These are phyloP conservation scores for Rhodotorula mucilaginosa DNA, from an alignment of 1,284 basidiomycete genomes.

Conservation along the genomic window DNA sequence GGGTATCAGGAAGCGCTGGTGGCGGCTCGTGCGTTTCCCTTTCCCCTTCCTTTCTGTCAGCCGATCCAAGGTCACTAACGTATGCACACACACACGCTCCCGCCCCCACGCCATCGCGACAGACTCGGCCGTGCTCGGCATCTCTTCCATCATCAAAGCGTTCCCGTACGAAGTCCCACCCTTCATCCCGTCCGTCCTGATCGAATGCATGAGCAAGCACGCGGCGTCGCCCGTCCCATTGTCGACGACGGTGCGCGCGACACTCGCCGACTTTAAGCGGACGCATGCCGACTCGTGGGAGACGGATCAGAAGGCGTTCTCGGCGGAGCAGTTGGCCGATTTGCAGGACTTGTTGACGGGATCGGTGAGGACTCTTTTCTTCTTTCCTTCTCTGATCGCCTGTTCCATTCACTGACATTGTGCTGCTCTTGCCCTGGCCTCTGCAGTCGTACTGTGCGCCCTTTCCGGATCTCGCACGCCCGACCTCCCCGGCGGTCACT, in stretches of 20 bases:
- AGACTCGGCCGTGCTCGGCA: conserved; percentile 71
- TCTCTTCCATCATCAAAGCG: conserved; percentile 73
- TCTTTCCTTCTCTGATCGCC: neutral
- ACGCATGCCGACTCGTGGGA: conserved; percentile 56
- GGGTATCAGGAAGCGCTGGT: conserved; percentile 71
- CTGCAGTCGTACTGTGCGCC: neutral
- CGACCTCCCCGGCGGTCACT: too few relatives aligned
- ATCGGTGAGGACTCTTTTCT: neutral
- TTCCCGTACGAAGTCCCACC: conserved; percentile 81
- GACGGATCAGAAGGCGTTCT: conserved; percentile 83
- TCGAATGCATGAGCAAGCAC: conserved; percentile 72
- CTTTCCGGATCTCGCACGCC: neutral
- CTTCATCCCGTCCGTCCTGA: conserved; percentile 80
- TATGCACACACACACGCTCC: too few relatives aligned
- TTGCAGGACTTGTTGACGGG: conserved; percentile 75
- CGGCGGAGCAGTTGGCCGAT: conserved; percentile 82
- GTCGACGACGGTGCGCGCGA: conserved; percentile 48
- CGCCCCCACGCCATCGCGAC: too few relatives aligned
- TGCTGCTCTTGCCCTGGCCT: neutral
- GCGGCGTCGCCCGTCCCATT: conserved; percentile 89
- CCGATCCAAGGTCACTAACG: too few relatives aligned
- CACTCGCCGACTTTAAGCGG: conserved; percentile 49
- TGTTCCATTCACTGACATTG: neutral
- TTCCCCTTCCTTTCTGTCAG: fast-evolving
- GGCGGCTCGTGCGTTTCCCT: conserved; percentile 66